These are phyloP conservation scores for Apiospora sp. DNA, from an alignment of 2,329 filamentous ascomycete species.

Conservation along the genomic window DNA sequence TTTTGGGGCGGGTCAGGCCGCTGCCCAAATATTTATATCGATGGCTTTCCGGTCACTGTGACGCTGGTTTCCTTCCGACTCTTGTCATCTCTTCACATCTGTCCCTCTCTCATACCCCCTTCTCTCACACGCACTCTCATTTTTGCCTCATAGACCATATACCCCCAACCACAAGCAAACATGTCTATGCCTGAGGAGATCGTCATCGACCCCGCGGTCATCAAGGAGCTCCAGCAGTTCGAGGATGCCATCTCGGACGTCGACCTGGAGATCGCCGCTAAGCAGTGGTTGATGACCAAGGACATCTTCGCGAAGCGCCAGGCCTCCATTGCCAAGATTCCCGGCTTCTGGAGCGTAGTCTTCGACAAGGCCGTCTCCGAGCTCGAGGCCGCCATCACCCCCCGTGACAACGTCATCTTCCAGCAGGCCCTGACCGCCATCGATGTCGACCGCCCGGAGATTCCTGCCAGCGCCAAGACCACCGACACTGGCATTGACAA, in stretches of 20 bases:
- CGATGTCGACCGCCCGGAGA: constrained; percentile 56
- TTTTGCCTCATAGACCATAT: not conserved
- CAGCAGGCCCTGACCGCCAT: constrained; percentile 62
- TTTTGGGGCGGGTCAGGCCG: constrained; percentile 8
- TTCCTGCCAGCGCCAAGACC: constrained; percentile 43
- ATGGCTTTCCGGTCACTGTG: not conserved
- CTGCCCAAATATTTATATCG: constrained; percentile 11
- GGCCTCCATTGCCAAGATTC: constrained; percentile 63
- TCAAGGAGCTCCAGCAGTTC: constrained; percentile 45
- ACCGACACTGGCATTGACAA: constrained; percentile 42
- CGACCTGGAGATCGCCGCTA: constrained; percentile 43
- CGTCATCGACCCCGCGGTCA: constrained; percentile 40
- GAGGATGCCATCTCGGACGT: constrained; percentile 42
- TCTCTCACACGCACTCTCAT: not conserved
- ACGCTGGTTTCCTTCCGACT: constrained; percentile 12
- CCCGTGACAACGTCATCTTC: constrained; percentile 66
- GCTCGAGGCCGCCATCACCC: constrained; percentile 69
- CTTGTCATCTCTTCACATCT: constrained; percentile 19
- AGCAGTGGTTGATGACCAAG: constrained; percentile 42
- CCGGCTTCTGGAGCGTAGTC: constrained; percentile 74
- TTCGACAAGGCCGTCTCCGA: constrained; percentile 65
- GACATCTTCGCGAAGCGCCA: constrained; percentile 65
- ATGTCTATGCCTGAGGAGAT: constrained; percentile 34
- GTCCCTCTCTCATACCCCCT: not conserved
- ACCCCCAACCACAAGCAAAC: constrained; percentile 2